These are phyloP conservation scores for Selaginella tamariscina DNA, from an alignment of 75 land plant species.

Conservation along the genomic window DNA sequence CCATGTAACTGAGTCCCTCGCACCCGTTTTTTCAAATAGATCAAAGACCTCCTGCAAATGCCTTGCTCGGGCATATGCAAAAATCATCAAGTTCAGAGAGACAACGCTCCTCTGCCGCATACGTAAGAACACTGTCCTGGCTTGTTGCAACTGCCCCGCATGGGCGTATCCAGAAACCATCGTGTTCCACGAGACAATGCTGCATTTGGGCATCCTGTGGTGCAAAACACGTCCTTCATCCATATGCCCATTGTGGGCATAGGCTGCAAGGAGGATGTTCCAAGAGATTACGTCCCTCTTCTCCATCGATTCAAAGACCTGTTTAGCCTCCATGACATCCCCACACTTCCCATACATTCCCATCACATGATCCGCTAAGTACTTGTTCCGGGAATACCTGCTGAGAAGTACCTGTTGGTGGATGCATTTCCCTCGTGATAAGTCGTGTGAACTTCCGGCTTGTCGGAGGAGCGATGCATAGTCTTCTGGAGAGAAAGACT, in stretches of 20 bases:
- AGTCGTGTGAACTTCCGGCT: background rate
- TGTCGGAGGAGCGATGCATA: background rate
- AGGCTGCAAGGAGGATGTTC: background rate
- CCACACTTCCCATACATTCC: background rate
- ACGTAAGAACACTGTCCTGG: background rate
- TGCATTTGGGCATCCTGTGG: background rate
- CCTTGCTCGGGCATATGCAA: background rate
- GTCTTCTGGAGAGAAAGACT: background rate
- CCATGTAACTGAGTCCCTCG: background rate
- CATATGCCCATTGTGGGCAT: background rate
- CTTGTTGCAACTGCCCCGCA: background rate
- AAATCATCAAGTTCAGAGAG: background rate
- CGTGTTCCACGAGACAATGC: background rate
- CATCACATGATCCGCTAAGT: background rate
- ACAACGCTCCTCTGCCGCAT: background rate
- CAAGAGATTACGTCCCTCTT: constrained; percentile 5
- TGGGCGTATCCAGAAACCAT: background rate
- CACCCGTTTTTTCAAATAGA: background rate
- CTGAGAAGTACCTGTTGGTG: background rate
- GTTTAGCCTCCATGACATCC: background rate
- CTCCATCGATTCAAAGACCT: background rate
- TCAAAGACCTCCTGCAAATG: background rate
- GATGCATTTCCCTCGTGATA: background rate
- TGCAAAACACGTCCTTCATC: background rate
- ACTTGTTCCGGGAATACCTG: background rate